phyloP scores from a whole-genome alignment of 2,329 filamentous ascomycete genomes.

The Fusarium ambrosium region DNA sequence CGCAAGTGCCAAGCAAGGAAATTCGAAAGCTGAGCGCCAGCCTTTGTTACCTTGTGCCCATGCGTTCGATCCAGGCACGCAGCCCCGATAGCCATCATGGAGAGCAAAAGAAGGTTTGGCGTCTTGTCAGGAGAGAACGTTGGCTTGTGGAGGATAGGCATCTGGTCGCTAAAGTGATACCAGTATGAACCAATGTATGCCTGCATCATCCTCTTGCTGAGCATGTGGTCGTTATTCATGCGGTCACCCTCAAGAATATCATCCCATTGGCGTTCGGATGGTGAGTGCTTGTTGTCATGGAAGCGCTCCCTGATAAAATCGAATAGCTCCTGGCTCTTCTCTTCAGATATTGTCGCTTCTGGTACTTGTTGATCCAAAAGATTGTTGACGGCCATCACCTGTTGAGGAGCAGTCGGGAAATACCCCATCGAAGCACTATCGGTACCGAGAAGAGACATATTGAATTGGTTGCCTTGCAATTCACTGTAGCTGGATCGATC shows the following conservation, averaged over 20 bases:
- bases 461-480: slow-evolving; percentile 57
- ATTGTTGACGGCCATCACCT: slow-evolving; percentile 91
- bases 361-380: slow-evolving; percentile 84
- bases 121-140: slow-evolving; percentile 92
- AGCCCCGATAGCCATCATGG: slow-evolving; percentile 93
- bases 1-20: slow-evolving; percentile 94
- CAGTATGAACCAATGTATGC: slow-evolving; percentile 94
- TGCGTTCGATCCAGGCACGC: slow-evolving; percentile 89
- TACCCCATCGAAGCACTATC: slow-evolving; percentile 66
- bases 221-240: slow-evolving; percentile 71
- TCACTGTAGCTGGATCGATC: slow-evolving; percentile 64
- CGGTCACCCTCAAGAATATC: slow-evolving; percentile 84
- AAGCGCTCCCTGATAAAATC: slow-evolving; percentile 86
- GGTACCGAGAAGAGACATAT: slow-evolving; percentile 62
- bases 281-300: slow-evolving; percentile 82
- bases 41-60: slow-evolving; percentile 78
- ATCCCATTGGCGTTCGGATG: slow-evolving; percentile 80
- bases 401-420: slow-evolving; percentile 73
- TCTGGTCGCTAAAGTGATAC: slow-evolving; percentile 93
- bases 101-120: slow-evolving; percentile 84
- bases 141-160: slow-evolving; percentile 94
- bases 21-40: slow-evolving; percentile 86
- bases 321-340: slow-evolving; percentile 86
- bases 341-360: slow-evolving; percentile 85
- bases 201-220: slow-evolving; percentile 96